Base-by-base conservation (phyloP, 768 basidiomycete species). In the Melanogaster broomeanus region DNA sequence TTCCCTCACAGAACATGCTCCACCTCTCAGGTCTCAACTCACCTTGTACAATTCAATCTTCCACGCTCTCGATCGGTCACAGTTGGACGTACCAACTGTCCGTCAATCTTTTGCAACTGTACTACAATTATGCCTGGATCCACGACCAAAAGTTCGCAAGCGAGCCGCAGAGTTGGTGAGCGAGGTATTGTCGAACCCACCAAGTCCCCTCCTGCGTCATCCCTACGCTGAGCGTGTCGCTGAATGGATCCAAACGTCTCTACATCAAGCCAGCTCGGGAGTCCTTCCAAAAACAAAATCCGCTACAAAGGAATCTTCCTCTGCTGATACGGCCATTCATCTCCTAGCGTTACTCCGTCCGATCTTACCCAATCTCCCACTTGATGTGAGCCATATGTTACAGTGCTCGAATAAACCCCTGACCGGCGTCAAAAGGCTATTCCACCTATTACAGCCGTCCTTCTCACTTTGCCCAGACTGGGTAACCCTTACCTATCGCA, bases 71-170 rank as follows among this genome's bases (percentile, higher is more conserved):
- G 90, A 94, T 56, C 73, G 82, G 24, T 73, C 84, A 0, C 84
- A 89, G 40, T 74, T 97, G 48, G 87, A 90, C 30, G 71, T 68
- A 2, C 82, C 78, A 51, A 79, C 77, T 43, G 77, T 90, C 42
- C 85, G 90, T 34, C 90, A 95, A 66, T 78, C 86, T 3, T 98
- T 94, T 76, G 87, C 88, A 39, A 86, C 90, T 33, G 75, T 97
- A 47, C 73, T 98, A 37, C 87, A 90, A 42, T 73, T 97, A 42
- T 86, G 83, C 59, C 76, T 93, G 39, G 97, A 99, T 72, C 80
- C 86, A 4, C 76, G 97, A 45, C 97, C 97, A 18, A 98, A 98
- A 74, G 93, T 99, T 46, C 84, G 97, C 49, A 94, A 82, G 69
- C 84, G 87, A 64, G 94, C 95, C 21, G 86, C 87, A 41, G 95